Base-by-base conservation (phyloP, 1,284 basidiomycete species). In the Boletus semigastroideus region DNA sequence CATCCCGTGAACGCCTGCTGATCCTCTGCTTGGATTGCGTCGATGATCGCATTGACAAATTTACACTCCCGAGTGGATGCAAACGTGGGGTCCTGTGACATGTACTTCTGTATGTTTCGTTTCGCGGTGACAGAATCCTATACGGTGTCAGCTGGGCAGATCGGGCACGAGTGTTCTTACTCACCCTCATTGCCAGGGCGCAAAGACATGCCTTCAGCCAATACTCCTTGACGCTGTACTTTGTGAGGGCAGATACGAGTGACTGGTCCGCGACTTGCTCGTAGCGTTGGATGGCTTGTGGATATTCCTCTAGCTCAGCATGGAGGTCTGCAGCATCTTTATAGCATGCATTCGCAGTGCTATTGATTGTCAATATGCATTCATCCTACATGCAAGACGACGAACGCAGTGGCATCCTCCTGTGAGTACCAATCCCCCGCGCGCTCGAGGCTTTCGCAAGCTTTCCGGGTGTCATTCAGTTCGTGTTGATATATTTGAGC, bases 181-280 rank as follows among this genome's bases (percentile, higher is more conserved):
- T 62, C 72, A 95, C 94, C 55, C 81, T 82, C 79, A 92, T 89
- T 17, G 94, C 96, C 50, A 98, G 78, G 37, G 91, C 91, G 68
- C 96, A 99, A 25, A 99, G 74, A 31, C 85, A 86, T 3, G 94
- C 83, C 61, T 87, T 83, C 41, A 99, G 78, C 87, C 94, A 98
- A 70, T 97, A 98, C 65, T 99, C 96, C 74, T 98, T 99, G 62
- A 98, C 96, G 58, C 91, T 94, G 76, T 98, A 99, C 72, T 94
- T 94, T n/a, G 97, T 99, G 61, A 99, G 75, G 17, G 88, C 79
- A 47, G 90, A 94, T 3, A 77, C 77, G 44, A 99, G 75, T 16
- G 90, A 92, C 70, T 91, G 87, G 57, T 90, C 81, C 2, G 95
- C 97, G 42, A 99, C 94, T 63, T 90, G 86, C 65, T 93, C 88